Evolutionary conservation across 2,329 filamentous ascomycete genomes (phyloP).

Genomic region (Apiospora arundinis): DNA sequence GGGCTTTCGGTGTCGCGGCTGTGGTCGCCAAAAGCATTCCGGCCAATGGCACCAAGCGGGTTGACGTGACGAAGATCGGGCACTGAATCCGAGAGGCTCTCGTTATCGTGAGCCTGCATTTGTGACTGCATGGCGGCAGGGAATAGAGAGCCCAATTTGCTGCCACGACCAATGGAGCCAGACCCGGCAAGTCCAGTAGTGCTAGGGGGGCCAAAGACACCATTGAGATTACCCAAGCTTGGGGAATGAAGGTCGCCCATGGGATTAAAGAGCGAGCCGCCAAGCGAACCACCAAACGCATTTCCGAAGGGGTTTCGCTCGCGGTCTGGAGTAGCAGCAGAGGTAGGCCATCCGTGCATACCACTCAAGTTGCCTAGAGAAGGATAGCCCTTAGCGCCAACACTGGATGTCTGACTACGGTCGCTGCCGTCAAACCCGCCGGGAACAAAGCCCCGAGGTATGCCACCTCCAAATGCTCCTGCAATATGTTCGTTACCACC

Average conservation of each 20-base stretch:
- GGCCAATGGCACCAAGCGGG: slow-evolving; percentile 71
- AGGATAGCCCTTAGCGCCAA: slow-evolving; percentile 77
- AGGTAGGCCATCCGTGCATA: slow-evolving; percentile 68
- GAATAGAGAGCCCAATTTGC: slow-evolving; percentile 87
- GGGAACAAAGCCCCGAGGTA: slow-evolving; percentile 51
- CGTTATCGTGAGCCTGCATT: slow-evolving; percentile 77
- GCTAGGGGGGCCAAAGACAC: slow-evolving; percentile 71
- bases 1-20: slow-evolving; percentile 65
- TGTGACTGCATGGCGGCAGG: slow-evolving; percentile 89
- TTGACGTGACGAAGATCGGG: slow-evolving; percentile 67
- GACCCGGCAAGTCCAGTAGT: slow-evolving; percentile 59
- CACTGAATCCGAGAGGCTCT: slow-evolving; percentile 60
- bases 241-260: slow-evolving; percentile 82
- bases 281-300: slow-evolving; percentile 66
- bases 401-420: slow-evolving; percentile 91
- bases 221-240: slow-evolving; percentile 69
- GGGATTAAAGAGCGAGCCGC: slow-evolving; percentile 79
- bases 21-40: slow-evolving; percentile 61
- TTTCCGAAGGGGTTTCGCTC: slow-evolving; percentile 54
- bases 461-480: slow-evolving; percentile 47
- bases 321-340: slow-evolving; percentile 71
- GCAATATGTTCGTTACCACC: slow-evolving; percentile 57
- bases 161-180: slow-evolving; percentile 75
- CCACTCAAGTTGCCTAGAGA: slow-evolving; percentile 54
- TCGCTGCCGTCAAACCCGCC: slow-evolving; percentile 75